Evolutionary conservation across 768 basidiomycete species (phyloP).

Genomic region (Leccinum barrowsii): DNA sequence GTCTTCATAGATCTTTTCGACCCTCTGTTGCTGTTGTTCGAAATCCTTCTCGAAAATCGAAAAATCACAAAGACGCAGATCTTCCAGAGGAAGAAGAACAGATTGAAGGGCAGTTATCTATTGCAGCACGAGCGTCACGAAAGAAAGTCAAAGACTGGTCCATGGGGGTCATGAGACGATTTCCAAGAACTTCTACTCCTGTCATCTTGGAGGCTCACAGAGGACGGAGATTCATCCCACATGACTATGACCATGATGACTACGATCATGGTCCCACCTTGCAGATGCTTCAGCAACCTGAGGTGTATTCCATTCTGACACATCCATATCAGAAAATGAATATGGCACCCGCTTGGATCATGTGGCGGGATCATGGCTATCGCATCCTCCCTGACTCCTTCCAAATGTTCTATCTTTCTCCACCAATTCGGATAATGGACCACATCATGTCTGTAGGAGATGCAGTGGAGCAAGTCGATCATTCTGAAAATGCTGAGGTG

Average conservation of each 20-base stretch:
- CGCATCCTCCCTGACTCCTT: slow-evolving; percentile 1
- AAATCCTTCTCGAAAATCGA: background rate
- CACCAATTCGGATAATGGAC: background rate
- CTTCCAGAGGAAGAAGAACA: too few relatives aligned
- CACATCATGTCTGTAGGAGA: background rate
- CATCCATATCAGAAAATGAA: background rate
- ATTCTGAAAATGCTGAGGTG: too few relatives aligned
- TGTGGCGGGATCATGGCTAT: slow-evolving; percentile 12
- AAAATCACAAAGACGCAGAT: background rate
- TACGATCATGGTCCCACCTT: slow-evolving; percentile 9
- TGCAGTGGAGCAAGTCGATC: too few relatives aligned
- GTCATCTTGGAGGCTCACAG: background rate
- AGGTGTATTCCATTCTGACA: background rate
- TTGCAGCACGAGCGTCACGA: too few relatives aligned
- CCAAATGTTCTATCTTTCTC: slow-evolving; percentile 5
- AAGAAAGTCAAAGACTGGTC: too few relatives aligned
- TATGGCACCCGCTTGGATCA: background rate
- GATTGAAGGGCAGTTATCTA: too few relatives aligned
- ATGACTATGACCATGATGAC: background rate
- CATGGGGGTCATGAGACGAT: background rate
- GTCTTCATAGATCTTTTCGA: too few relatives aligned
- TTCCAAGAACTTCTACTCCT: background rate
- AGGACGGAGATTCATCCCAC: background rate
- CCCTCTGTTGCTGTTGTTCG: background rate
- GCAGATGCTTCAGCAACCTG: slow-evolving; percentile 7